Conservation (phyloP, 2,329 filamentous ascomycete species). For the Bipolaris bicolor region DNA sequence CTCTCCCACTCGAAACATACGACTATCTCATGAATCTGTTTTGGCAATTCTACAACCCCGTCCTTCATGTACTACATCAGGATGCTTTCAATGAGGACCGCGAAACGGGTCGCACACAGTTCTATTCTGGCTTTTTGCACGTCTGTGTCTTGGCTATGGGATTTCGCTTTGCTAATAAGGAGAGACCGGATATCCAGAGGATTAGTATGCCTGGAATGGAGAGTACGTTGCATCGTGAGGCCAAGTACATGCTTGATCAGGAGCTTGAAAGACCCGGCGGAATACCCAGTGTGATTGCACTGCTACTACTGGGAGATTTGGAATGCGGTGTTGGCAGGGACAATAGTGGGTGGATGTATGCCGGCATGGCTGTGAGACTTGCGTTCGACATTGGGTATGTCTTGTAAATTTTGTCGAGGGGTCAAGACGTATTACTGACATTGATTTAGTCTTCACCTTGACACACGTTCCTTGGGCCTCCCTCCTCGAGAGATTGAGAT, state of each 20-base stretch:
- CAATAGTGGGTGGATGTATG: constrained; percentile 63
- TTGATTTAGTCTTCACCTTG: constrained; percentile 55
- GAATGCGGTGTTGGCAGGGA: constrained; percentile 62
- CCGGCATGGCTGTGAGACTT: constrained; percentile 48
- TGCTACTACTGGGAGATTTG: constrained; percentile 60
- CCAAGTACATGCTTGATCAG: constrained; percentile 61
- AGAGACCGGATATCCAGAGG: constrained; percentile 56
- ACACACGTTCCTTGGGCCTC: constrained; percentile 52
- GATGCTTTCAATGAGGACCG: constrained; percentile 58
- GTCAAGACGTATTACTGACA: too few relatives aligned
- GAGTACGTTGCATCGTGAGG: constrained; percentile 60
- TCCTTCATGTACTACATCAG: constrained; percentile 58
- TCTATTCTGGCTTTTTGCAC: constrained; percentile 61
- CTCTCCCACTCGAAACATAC: constrained; percentile 55
- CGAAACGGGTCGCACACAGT: constrained; percentile 54
- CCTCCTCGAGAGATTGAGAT: constrained; percentile 56
- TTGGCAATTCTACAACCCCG: constrained; percentile 60
- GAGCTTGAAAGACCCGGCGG: constrained; percentile 61
- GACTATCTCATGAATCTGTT: constrained; percentile 61
- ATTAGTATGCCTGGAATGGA: constrained; percentile 57
- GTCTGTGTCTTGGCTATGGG: constrained; percentile 61
- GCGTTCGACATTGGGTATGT: constrained; percentile 37
- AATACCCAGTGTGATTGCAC: constrained; percentile 59
- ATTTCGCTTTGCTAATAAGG: constrained; percentile 58
- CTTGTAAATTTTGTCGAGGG: too few relatives aligned